Evolutionary conservation across 345 rosid species (phyloP), one percentile per base, ranked within the genome.

Genomic region (Atalantia buxifolia): DNA sequence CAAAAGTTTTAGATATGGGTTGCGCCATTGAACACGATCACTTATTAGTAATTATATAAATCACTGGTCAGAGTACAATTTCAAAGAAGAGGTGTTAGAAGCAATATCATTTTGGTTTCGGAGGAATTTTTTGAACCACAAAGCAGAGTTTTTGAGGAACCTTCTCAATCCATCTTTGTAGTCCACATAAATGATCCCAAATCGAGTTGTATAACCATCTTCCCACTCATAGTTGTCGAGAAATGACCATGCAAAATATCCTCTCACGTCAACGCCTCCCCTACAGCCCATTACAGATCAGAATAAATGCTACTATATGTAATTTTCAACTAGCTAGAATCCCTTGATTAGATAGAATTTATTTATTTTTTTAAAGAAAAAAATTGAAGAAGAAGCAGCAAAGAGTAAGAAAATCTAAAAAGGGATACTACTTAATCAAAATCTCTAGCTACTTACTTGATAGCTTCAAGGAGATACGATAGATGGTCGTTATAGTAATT

Each of bases 191-290:
- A 77, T 83, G 31, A 87, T 4, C 1, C 89, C 89, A 31, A 81
- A 84, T 4, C 89, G 83, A 27, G 66, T 78, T 1, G 84, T 79
- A 48, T 85, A 87, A 55, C 89, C 89, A 68, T 72, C 16, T 35
- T 69, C 69, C 89, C 89, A 87, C 59, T 87, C 86, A 9, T 83
- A 84, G 22, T 87, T 81, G 66, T 86, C 89, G 13, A 84, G 33
- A 73, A 86, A 82, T 8, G 89, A 84, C 89, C 89, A 86, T 3
- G 80, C 85, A 60, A 78, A 85, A 71, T 78, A 87, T 35, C 88
- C 89, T 48, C 81, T 85, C 30, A 85, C 85, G 9, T 83, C 78
- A n/a, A 82, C 88, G 64, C 90, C 90, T 35, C 81, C 82, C 80
- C 86, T 80, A 64, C 72, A 1, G 45, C 2, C 12, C 2, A 40